These are phyloP conservation scores for Debaryomyces udenii DNA, from an alignment of 1,139 yeast species.

Conservation along the genomic window DNA sequence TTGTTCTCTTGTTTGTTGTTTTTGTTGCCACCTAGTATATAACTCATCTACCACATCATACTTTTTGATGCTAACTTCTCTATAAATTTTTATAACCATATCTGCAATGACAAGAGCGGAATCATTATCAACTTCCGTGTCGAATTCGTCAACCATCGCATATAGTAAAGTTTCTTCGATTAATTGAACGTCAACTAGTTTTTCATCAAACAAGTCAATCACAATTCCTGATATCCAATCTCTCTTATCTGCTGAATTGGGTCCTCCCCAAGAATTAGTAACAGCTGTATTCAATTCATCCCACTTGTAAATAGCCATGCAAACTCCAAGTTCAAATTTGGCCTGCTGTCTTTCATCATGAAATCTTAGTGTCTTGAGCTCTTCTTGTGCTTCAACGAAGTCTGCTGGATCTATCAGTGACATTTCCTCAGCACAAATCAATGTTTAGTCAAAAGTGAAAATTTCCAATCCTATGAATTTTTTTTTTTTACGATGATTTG, in stretches of 20 bases:
- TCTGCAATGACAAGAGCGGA: conserved; percentile 78
- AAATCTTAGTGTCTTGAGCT: conserved; percentile 49
- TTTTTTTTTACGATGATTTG: conserved; percentile 1
- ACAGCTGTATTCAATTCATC: conserved; percentile 88
- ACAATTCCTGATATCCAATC: conserved; percentile 92
- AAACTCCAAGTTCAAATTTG: conserved; percentile 89
- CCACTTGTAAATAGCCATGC: conserved; percentile 89
- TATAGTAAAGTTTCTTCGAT: conserved; percentile 84
- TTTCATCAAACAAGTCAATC: conserved; percentile 73
- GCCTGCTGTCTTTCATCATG: conserved; percentile 71
- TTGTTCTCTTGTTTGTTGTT: conserved; percentile 40
- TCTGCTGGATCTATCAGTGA: conserved; percentile 48
- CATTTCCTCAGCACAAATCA: conserved; percentile 18
- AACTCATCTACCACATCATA: conserved; percentile 59
- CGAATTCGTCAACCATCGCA: conserved; percentile 96
- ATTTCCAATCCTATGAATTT: not conserved
- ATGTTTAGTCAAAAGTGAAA: not conserved
- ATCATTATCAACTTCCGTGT: conserved; percentile 84
- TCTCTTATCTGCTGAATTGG: conserved; percentile 84
- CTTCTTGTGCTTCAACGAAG: conserved; percentile 46
- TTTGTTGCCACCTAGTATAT: conserved; percentile 60
- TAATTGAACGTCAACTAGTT: conserved; percentile 69
- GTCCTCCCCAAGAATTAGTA: conserved; percentile 97
- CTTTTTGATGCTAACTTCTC: conserved; percentile 57
- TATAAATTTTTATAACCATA: conserved; percentile 64